These are phyloP conservation scores for Serendipita indica DNA, from an alignment of 768 basidiomycete genomes.

Conservation along the genomic window DNA sequence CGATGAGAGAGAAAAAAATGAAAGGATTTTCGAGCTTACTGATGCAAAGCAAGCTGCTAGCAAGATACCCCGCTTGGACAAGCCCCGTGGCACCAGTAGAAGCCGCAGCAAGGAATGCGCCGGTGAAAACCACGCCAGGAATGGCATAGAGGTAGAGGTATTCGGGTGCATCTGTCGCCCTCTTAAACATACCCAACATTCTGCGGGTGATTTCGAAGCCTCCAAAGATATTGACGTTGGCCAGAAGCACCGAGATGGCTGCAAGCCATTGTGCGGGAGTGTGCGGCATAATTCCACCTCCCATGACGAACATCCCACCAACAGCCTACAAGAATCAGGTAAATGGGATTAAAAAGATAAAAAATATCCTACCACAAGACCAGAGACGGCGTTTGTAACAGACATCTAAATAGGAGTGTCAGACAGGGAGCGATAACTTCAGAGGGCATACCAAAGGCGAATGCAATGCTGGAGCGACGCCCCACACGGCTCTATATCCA, in stretches of 20 bases:
- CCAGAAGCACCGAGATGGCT: conserved; percentile 70
- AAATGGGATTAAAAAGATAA: neutral
- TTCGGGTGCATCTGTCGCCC: conserved; percentile 75
- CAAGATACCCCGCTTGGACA: conserved; percentile 75
- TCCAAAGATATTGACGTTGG: conserved; percentile 76
- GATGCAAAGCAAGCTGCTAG: conserved; percentile 77
- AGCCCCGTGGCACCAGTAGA: conserved; percentile 75
- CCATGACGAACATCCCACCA: conserved; percentile 83
- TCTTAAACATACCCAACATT: conserved; percentile 88
- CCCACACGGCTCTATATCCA: conserved; percentile 83
- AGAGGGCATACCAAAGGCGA: conserved; percentile 39
- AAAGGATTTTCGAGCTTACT: conserved; percentile 26
- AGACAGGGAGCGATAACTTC: neutral
- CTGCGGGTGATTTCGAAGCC: conserved; percentile 83
- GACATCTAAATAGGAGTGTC: conserved; percentile 38
- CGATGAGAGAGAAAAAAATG: neutral
- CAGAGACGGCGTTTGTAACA: conserved; percentile 80
- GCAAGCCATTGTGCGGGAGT: conserved; percentile 70
- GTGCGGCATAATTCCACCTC: conserved; percentile 68
- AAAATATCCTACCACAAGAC: too few relatives aligned
- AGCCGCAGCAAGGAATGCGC: conserved; percentile 68
- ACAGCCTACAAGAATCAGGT: conserved; percentile 56
- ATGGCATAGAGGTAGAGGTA: conserved; percentile 71
- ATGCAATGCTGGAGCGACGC: conserved; percentile 74
- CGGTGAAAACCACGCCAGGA: conserved; percentile 68